Base-by-base conservation (phyloP, 2,329 filamentous ascomycete species). In the Botrytis hyacinthi region DNA sequence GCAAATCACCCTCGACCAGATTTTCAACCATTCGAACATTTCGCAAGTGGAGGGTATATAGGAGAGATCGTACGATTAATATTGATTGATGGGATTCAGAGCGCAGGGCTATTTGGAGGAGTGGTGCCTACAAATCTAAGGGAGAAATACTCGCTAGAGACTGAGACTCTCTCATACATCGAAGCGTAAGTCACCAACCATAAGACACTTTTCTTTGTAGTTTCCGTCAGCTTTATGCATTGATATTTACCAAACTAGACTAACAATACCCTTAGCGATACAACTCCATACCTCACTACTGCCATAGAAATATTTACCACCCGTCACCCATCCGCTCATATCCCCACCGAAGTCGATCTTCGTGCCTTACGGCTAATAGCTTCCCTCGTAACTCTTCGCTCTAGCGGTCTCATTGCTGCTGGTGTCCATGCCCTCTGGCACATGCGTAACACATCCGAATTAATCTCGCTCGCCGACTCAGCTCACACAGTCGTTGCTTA, bases 401-500 rank as follows among this genome's bases (percentile, higher is more conserved):
- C 89, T 1, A 87, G 87, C 48, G 87, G 88, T 20, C 82, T 91
- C 9, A 83, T 91, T 9, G 89, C 89, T 26, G 85, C 88, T 1
- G 87, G 87, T 16, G 84, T 91, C 5, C 88, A 87, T 78, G 86
- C 87, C 3, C 83, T 91, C 16, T 90, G 89, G 88, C 83, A 87
- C 54, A 80, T 90, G 60, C 86, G 87, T 6, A 82, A 85, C 70
- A 22, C 40, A 20, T 72, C 71, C 3, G 84, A 87, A 71, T 75
- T 80, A 51, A 82, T 84, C 40, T 12, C 57, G 1, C 65, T 76
- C 26, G 20, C 63, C 12, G 66, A 82, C 81, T 74, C 76, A 79
- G 40, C 86, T 12, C 82, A 83, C 73, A 90, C 88, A 4, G 86
- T 88, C 3, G 88, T 95, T n/a, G 91, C 91, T 5, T 95, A 91